These are phyloP conservation scores for Citrullus amarus DNA, from an alignment of 306 rosid species.

Conservation along the genomic window DNA sequence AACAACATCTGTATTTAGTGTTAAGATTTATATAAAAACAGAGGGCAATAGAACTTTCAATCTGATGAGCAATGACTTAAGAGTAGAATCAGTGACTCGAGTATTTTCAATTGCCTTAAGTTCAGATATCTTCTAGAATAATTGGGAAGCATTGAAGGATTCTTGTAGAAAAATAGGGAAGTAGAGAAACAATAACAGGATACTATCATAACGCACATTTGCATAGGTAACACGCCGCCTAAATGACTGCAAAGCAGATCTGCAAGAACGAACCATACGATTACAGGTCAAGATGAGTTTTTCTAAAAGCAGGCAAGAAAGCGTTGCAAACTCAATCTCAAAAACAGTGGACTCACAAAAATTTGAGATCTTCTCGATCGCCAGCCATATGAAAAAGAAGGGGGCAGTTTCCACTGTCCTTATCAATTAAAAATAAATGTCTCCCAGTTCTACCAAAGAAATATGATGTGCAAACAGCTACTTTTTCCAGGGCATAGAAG, in stretches of 20 bases:
- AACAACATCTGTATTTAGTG: slow-evolving; percentile 53
- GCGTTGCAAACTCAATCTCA: background rate
- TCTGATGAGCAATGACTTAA: background rate
- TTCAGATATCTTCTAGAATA: background rate
- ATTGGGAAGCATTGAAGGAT: background rate
- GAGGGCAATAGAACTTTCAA: background rate
- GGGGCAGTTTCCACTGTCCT: slow-evolving; percentile 50
- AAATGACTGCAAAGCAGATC: slow-evolving; percentile 82
- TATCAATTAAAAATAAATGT: slow-evolving; percentile 64
- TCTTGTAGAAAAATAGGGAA: background rate
- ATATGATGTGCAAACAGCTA: slow-evolving; percentile 37
- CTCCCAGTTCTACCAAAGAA: slow-evolving; percentile 62
- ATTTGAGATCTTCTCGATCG: slow-evolving; percentile 58
- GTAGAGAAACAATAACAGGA: slow-evolving; percentile 25
- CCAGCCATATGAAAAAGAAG: slow-evolving; percentile 74
- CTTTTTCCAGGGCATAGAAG: slow-evolving; percentile 47
- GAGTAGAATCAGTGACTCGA: background rate
- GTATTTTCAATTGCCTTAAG: background rate
- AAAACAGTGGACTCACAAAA: slow-evolving; percentile 34
- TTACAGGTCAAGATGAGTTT: slow-evolving; percentile 10
- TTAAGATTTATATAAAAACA: slow-evolving; percentile 27
- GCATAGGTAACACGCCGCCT: slow-evolving; percentile 72
- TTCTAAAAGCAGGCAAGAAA: background rate
- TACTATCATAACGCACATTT: slow-evolving; percentile 64
- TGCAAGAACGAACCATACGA: slow-evolving; percentile 19